phyloP scores from a whole-genome alignment of 805 yeast species.

The Tetrapisispora arboricola region DNA sequence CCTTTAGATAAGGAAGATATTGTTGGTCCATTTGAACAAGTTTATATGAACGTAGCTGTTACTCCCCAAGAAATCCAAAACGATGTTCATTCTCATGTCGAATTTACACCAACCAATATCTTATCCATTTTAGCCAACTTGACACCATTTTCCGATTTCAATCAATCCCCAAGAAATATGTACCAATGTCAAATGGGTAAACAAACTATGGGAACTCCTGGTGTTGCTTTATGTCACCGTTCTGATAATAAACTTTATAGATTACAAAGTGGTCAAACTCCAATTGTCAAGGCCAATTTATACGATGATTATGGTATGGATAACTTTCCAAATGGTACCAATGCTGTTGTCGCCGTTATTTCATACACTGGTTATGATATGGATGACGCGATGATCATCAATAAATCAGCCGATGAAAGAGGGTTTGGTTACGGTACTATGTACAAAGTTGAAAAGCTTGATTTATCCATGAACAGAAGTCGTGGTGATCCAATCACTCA shows the following conservation, averaged over 20 bases:
- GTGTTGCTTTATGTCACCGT: slow-evolving; percentile 85
- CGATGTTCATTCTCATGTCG: slow-evolving; percentile 83
- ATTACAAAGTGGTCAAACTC: slow-evolving; percentile 92
- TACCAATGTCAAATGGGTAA: slow-evolving; percentile 99
- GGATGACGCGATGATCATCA: slow-evolving; percentile 99
- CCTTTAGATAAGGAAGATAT: slow-evolving; percentile 77
- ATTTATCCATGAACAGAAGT: slow-evolving; percentile 63
- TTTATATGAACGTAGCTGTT: slow-evolving; percentile 91
- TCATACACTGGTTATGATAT: slow-evolving; percentile 98
- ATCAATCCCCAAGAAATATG: slow-evolving; percentile 99
- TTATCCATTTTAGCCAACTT: slow-evolving; percentile 90
- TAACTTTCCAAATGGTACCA: slow-evolving; percentile 95
- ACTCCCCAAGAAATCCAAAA: slow-evolving; percentile 81
- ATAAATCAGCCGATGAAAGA: slow-evolving; percentile 94
- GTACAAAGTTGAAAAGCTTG: slow-evolving; percentile 88
- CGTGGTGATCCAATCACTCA: slow-evolving; percentile 92
- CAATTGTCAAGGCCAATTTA: slow-evolving; percentile 85
- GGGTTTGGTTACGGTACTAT: slow-evolving; percentile 98
- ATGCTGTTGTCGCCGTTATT: slow-evolving; percentile 97
- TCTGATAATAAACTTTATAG: slow-evolving; percentile 91
- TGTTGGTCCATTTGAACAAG: slow-evolving; percentile 97
- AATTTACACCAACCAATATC: slow-evolving; percentile 88
- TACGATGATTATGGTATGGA: slow-evolving; percentile 97
- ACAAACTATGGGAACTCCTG: slow-evolving; percentile 99
- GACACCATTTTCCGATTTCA: slow-evolving; percentile 97